Conservation (phyloP, 768 basidiomycete genomes). For the Russula sp. region DNA sequence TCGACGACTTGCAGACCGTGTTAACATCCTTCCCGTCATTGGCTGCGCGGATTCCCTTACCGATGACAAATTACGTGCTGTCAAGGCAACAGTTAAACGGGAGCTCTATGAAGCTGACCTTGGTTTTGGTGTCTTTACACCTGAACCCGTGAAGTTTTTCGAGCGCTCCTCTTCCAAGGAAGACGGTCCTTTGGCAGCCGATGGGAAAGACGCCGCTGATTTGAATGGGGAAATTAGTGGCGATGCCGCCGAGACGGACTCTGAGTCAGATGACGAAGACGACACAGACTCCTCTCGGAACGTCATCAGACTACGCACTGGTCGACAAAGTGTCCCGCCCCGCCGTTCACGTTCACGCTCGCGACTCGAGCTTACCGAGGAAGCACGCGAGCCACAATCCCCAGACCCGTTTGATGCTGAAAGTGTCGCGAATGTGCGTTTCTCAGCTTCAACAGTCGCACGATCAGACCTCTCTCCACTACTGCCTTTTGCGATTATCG, state of each 20-base stretch:
- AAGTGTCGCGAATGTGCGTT: slow-evolving; percentile 71
- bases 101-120: slow-evolving; percentile 65
- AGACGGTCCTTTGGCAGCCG: slow-evolving; percentile 8
- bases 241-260: slow-evolving; percentile 34
- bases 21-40: slow-evolving; percentile 80
- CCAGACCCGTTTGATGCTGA: slow-evolving; percentile 62
- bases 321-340: slow-evolving; percentile 43
- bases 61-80: slow-evolving; percentile 63
- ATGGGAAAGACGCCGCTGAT: slow-evolving; percentile 28
- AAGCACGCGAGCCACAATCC: slow-evolving; percentile 52
- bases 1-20: slow-evolving; percentile 65
- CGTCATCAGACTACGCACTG: slow-evolving; percentile 67
- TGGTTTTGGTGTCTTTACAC: slow-evolving; percentile 74
- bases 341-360: slow-evolving; percentile 68
- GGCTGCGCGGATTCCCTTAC: slow-evolving; percentile 81
- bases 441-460: slow-evolving; percentile 67
- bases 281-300: slow-evolving; percentile 62
- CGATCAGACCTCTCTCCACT: slow-evolving; percentile 55
- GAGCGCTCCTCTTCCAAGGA: slow-evolving; percentile 20
- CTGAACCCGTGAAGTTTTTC: slow-evolving; percentile 37
- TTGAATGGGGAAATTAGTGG: slow-evolving; percentile 34
- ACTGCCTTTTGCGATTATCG: slow-evolving; percentile 78
- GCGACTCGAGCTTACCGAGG: slow-evolving; percentile 58
- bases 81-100: slow-evolving; percentile 70
- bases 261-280: slow-evolving; percentile 45